Evolutionary conservation across 177 flowering plant genomes (phyloP).

Genomic region (Vitis hybrid): DNA sequence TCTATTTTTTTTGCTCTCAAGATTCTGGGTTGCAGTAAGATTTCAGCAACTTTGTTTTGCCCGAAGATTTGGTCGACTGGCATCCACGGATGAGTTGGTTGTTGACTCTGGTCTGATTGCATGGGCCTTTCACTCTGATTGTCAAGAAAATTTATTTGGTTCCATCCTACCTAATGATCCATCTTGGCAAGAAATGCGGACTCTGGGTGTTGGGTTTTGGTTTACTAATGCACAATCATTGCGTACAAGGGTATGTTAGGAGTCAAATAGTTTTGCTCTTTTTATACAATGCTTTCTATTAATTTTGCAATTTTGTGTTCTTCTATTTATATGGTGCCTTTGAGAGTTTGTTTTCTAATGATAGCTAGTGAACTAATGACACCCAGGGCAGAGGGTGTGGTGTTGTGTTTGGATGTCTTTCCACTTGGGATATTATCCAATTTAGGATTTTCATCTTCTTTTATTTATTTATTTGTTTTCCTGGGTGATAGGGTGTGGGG

Average conservation of each 20-base stretch:
- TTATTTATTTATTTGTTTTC: no score
- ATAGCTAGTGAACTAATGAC: no score
- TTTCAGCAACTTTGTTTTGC: slow-evolving; percentile 62
- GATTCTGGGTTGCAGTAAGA: slow-evolving; percentile 91
- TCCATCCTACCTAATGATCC: slow-evolving; percentile 71
- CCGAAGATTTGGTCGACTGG: slow-evolving; percentile 50
- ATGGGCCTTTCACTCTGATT: slow-evolving; percentile 98
- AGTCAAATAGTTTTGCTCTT: background rate
- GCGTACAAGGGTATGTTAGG: slow-evolving; percentile 64
- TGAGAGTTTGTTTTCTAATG: background rate
- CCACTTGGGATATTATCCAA: no score
- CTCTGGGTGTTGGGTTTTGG: slow-evolving; percentile 91
- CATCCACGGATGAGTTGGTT: slow-evolving; percentile 52
- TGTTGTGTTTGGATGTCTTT: no score
- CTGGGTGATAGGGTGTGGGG: no score
- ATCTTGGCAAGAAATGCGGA: slow-evolving; percentile 84
- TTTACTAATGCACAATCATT: slow-evolving; percentile 56
- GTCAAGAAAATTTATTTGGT: slow-evolving; percentile 68
- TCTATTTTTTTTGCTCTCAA: slow-evolving; percentile 20
- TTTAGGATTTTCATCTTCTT: no score
- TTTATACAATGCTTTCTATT: background rate
- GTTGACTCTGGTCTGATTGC: slow-evolving; percentile 61
- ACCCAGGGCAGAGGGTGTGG: no score
- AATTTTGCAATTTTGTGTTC: background rate
- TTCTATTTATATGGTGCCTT: background rate